Percentiles rank a stretch among this genome's conserved stretches.
These are phyloP conservation scores for bread wheat (Triticum aestivum) DNA, from an alignment of 176 grass and related monocot species.

Conservation along the genomic window DNA sequence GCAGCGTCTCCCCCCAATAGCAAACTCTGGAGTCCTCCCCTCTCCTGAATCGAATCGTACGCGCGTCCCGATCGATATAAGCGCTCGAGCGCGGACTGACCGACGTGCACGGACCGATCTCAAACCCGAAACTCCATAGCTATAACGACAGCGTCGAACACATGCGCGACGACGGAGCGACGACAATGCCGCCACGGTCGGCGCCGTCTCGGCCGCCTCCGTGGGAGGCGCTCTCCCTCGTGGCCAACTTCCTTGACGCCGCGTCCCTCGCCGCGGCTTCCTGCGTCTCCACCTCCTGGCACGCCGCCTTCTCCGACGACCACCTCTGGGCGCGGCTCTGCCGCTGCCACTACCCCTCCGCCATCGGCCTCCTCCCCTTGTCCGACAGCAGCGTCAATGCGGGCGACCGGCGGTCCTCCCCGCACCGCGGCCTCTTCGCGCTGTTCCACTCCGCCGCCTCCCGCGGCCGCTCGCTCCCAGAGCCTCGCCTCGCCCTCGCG, in stretches of 20 bases:
- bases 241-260: conserved; percentile 52
- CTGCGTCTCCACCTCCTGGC: conserved; percentile 72
- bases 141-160: too few relatives aligned
- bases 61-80: background rate
- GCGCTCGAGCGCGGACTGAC: background rate
- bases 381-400: background rate
- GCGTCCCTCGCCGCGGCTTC: conserved; percentile 54
- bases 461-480: conserved; percentile 10
- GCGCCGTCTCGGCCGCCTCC: background rate
- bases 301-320: conserved; percentile 53
- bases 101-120: background rate
- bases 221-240: conserved; percentile 53
- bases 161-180: background rate
- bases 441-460: conserved; percentile 42
- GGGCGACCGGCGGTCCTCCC: background rate
- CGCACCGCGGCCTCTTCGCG: conserved; percentile 51
- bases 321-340: conserved; percentile 65
- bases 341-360: conserved; percentile 51
- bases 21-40: background rate
- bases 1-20: background rate
- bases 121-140: background rate
- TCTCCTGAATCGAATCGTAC: background rate
- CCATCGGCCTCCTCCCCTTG: conserved; percentile 25
- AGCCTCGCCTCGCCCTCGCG: conserved; percentile 43
- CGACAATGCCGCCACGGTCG: background rate